These are phyloP conservation scores for Lasiosphaeriaceae sp. DNA, from an alignment of 495 filamentous ascomycete species.

Conservation along the genomic window DNA sequence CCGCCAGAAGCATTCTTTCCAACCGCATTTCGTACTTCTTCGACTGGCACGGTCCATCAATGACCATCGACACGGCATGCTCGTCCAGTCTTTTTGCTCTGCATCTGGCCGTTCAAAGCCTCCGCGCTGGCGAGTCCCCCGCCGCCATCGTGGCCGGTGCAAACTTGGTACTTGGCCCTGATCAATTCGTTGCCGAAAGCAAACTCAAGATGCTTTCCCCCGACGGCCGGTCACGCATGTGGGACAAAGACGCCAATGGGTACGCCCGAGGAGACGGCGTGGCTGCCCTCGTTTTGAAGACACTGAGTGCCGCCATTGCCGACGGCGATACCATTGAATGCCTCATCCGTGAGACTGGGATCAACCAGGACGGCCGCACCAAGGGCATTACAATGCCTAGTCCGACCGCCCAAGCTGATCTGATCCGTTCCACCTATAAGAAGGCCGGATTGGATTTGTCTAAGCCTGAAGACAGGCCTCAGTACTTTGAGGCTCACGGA, in stretches of 20 bases:
- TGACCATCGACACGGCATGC: conserved; percentile 51
- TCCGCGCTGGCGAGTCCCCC: conserved; percentile 35
- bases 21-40: conserved; percentile 53
- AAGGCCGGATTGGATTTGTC: conserved; percentile 38
- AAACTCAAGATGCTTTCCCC: conserved; percentile 32
- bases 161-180: conserved; percentile 47
- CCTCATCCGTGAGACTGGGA: conserved; percentile 50
- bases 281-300: conserved; percentile 51
- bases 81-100: conserved; percentile 50
- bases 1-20: conserved; percentile 30
- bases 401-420: conserved; percentile 42
- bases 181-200: conserved; percentile 27
- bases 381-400: conserved; percentile 51
- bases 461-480: conserved; percentile 28
- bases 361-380: conserved; percentile 53
- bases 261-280: conserved; percentile 61
- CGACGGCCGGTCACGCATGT: conserved; percentile 49
- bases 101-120: conserved; percentile 46
- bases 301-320: conserved; percentile 41
- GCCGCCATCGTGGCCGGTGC: conserved; percentile 48
- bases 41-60: conserved; percentile 39
- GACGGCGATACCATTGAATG: conserved; percentile 52
- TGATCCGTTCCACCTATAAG: conserved; percentile 47
- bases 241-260: conserved; percentile 56
- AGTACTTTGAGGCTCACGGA: conserved; percentile 46